phyloP scores from a whole-genome alignment of 2,329 filamentous ascomycete genomes.

The Arthrobotrys entomopaga region DNA sequence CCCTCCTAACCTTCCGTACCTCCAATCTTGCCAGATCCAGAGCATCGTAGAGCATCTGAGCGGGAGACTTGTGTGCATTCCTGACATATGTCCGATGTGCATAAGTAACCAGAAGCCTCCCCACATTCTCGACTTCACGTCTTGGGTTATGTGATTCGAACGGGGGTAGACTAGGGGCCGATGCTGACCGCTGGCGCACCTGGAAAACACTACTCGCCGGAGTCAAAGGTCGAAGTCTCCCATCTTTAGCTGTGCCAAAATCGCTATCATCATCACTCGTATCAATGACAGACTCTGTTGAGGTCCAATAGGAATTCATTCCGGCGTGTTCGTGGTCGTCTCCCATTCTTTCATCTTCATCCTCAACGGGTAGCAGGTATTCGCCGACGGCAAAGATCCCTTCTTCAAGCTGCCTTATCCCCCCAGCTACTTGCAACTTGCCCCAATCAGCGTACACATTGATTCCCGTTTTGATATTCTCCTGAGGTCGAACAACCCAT shows the following conservation, averaged over 20 bases:
- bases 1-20: constrained; percentile 28
- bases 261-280: constrained; percentile 50
- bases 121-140: constrained; percentile 39
- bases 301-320: constrained; percentile 51
- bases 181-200: constrained; percentile 17
- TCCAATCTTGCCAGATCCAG: constrained; percentile 42
- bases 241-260: constrained; percentile 22
- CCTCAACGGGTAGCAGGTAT: constrained; percentile 38
- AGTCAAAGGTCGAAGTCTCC: constrained; percentile 27
- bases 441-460: constrained; percentile 51
- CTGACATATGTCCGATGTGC: constrained; percentile 41
- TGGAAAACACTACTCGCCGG: constrained; percentile 12
- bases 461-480: constrained; percentile 47
- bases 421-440: constrained; percentile 34
- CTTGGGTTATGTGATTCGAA: constrained; percentile 29
- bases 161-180: constrained; percentile 39
- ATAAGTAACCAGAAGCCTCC: constrained; percentile 43
- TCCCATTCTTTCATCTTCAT: constrained; percentile 20
- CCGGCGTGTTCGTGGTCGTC: constrained; percentile 41
- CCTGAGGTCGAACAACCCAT: constrained; percentile 39
- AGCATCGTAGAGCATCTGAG: constrained; percentile 44
- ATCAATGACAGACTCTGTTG: constrained; percentile 48
- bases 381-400: constrained; percentile 45
- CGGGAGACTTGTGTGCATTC: constrained; percentile 51
- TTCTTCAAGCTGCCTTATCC: constrained; percentile 39